phyloP scores from a whole-genome alignment of 306 rosid species.

The Vigna mungo region DNA sequence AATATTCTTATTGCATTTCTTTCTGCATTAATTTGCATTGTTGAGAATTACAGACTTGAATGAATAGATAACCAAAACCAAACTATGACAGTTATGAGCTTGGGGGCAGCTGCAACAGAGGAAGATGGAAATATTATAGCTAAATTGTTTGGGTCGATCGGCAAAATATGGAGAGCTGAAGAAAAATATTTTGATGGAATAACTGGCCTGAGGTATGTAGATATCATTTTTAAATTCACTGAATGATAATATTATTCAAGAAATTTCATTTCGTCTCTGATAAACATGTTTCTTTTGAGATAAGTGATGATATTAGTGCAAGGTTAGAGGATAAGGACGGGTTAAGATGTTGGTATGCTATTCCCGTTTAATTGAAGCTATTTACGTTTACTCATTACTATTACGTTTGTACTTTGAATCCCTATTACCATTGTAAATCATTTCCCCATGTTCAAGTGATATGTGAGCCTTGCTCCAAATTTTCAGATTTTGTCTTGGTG shows the following conservation, averaged over 20 bases:
- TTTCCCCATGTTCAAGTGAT: conserved; percentile 28
- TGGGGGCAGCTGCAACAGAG: conserved; percentile 84
- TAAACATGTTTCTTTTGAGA: conserved; percentile 3
- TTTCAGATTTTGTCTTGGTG: conserved; percentile 7
- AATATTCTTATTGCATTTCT: conserved; percentile 29
- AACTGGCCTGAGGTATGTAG: conserved; percentile 86
- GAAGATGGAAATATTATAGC: conserved; percentile 76
- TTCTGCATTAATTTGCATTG: conserved; percentile 29
- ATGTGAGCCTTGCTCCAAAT: not conserved
- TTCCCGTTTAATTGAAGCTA: conserved; percentile 13
- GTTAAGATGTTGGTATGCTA: not conserved
- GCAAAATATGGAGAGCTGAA: conserved; percentile 88
- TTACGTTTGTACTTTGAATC: not conserved
- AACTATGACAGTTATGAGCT: conserved; percentile 74
- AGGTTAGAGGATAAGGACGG: conserved; percentile 16
- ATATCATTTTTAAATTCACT: conserved; percentile 21
- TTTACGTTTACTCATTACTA: conserved; percentile 28
- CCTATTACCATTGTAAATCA: conserved; percentile 13
- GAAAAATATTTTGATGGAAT: conserved; percentile 90
- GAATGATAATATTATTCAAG: conserved; percentile 17
- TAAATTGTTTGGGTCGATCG: conserved; percentile 85
- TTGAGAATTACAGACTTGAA: conserved; percentile 31
- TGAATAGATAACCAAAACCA: conserved; percentile 33
- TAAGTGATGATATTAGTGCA: conserved; percentile 19
- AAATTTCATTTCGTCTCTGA: conserved; percentile 26